Conservation (phyloP, 1,284 basidiomycete genomes). For the Leccinum holopus region DNA sequence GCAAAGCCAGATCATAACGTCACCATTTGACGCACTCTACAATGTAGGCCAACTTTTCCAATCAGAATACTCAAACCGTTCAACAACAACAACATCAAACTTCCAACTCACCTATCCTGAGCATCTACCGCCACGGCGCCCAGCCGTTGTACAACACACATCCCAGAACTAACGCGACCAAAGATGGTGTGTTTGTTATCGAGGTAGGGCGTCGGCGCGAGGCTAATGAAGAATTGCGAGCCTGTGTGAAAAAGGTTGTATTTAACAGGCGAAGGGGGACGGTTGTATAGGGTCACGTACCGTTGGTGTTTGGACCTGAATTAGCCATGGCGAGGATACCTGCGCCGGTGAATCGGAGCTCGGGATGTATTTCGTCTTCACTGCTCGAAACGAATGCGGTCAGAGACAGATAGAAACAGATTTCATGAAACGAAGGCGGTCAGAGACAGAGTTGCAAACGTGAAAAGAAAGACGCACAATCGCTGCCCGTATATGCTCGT, state of each 20-base stretch:
- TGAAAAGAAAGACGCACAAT: slow-evolving; percentile 56
- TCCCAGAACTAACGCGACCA: slow-evolving; percentile 82
- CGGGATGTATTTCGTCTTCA: slow-evolving; percentile 85
- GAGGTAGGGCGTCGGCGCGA: slow-evolving; percentile 87
- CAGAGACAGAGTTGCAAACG: too few relatives aligned
- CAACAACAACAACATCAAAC: neutral
- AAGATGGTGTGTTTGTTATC: slow-evolving; percentile 96
- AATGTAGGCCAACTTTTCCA: too few relatives aligned
- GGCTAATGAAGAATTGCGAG: slow-evolving; percentile 93
- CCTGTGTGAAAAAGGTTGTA: slow-evolving; percentile 37
- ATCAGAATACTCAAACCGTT: neutral
- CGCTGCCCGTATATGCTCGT: slow-evolving; percentile 91
- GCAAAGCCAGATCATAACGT: too few relatives aligned
- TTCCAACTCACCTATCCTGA: slow-evolving; percentile 63
- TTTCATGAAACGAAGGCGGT: too few relatives aligned
- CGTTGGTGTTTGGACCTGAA: slow-evolving; percentile 91
- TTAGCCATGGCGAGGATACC: slow-evolving; percentile 98
- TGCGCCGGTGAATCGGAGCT: slow-evolving; percentile 91
- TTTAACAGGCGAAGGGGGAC: too few relatives aligned
- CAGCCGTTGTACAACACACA: slow-evolving; percentile 81
- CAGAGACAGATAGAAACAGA: too few relatives aligned
- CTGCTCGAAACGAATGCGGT: slow-evolving; percentile 34
- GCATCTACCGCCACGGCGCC: slow-evolving; percentile 78
- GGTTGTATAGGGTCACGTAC: slow-evolving; percentile 39
- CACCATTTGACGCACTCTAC: too few relatives aligned